Evolutionary conservation across 768 basidiomycete species (phyloP).

Genomic region (Lactarius psammicola): DNA sequence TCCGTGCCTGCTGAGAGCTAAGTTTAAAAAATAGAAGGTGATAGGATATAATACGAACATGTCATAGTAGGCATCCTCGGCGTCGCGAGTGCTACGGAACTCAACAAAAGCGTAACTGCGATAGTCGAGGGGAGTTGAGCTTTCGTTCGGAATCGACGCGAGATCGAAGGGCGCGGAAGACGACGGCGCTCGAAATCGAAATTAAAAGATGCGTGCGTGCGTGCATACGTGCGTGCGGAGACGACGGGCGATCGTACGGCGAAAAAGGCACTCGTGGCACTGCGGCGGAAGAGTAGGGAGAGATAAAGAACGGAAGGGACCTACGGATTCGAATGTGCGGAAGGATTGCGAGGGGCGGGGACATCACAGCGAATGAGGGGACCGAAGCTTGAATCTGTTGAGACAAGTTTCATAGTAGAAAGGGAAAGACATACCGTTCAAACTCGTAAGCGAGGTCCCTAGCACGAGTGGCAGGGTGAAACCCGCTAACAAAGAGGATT

Average conservation of each 20-base stretch:
- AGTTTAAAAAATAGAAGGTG: neutral
- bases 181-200: conserved; percentile 32
- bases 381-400: conserved; percentile 54
- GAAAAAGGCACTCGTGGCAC: conserved; percentile 27
- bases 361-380: conserved; percentile 87
- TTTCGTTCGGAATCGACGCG: conserved; percentile 40
- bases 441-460: conserved; percentile 84
- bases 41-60: conserved; percentile 47
- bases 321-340: conserved; percentile 78
- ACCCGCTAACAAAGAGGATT: conserved; percentile 85
- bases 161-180: conserved; percentile 30
- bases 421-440: conserved; percentile 55
- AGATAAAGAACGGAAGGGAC: conserved; percentile 40
- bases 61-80: conserved; percentile 81
- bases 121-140: conserved; percentile 54
- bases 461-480: conserved; percentile 78
- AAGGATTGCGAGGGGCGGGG: conserved; percentile 78
- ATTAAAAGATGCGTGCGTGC: conserved; percentile 14
- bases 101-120: conserved; percentile 86
- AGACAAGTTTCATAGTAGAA: neutral
- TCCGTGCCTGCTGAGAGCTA: conserved; percentile 57
- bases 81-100: conserved; percentile 73
- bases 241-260: conserved; percentile 29
- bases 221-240: conserved; percentile 22
- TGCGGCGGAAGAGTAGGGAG: conserved; percentile 32